A percentile compares a stretch with the other conserved stretches of the same genome.
These are phyloP conservation scores for Endocarpon pusillum DNA, from an alignment of 495 filamentous ascomycete species.

Conservation along the genomic window DNA sequence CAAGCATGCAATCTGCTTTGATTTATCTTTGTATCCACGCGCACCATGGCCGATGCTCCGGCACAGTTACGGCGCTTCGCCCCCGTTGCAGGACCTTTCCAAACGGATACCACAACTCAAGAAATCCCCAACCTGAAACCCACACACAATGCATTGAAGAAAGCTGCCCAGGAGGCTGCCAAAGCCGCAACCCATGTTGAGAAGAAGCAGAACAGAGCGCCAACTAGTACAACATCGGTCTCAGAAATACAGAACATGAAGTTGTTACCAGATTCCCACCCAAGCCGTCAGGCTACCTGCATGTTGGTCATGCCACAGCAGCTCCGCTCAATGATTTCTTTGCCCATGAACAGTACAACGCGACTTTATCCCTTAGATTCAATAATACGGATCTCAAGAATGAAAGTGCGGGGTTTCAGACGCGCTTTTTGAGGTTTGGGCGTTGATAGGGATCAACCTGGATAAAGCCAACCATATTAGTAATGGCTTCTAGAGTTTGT, in stretches of 20 bases:
- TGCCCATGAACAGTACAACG: conserved; percentile 73
- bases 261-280: conserved; percentile 90
- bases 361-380: conserved; percentile 65
- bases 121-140: too few species aligned
- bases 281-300: conserved; percentile 50
- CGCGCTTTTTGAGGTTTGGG: conserved; percentile 71
- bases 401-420: conserved; percentile 88
- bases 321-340: conserved; percentile 89
- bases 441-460: conserved; percentile 69
- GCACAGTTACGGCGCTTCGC: too few species aligned
- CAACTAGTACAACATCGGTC: conserved; percentile 75
- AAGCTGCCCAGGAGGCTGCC: conserved; percentile 25
- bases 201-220: conserved; percentile 36
- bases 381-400: conserved; percentile 92
- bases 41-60: too few species aligned
- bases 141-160: conserved; percentile 10
- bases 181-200: conserved; percentile 32
- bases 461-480: conserved; percentile 65
- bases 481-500: conserved; percentile 81
- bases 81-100: too few species aligned
- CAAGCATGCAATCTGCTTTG: too few species aligned
- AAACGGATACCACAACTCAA: too few species aligned
- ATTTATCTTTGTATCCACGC: too few species aligned
- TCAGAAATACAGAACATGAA: conserved; percentile 75
- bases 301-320: conserved; percentile 24